A percentile compares a stretch with the other conserved stretches of the same genome.
phyloP scores from a whole-genome alignment of 495 filamentous ascomycete genomes.

The Sabuloglossum arenarium region DNA sequence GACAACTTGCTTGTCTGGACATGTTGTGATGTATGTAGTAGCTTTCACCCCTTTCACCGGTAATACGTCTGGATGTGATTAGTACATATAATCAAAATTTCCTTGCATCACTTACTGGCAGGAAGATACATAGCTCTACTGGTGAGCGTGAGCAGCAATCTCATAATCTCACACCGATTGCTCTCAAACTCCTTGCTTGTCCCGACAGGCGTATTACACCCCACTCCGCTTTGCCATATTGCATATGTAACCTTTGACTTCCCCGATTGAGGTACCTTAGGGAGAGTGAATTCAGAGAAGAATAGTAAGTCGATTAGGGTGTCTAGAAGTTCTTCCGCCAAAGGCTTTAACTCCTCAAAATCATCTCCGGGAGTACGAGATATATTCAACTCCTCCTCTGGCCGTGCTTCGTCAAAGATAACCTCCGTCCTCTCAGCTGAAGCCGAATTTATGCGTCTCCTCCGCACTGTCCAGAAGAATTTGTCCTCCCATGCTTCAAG shows the following conservation, averaged over 20 bases:
- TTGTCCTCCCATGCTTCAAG: constrained; percentile 73
- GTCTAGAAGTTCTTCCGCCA: constrained; percentile 88
- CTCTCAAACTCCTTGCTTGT: constrained; percentile 79
- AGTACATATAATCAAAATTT: constrained; percentile 4
- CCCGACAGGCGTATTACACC: constrained; percentile 74
- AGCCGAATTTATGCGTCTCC: constrained; percentile 32
- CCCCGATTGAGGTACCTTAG: constrained; percentile 31
- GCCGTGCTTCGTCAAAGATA: constrained; percentile 59
- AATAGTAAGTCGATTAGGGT: constrained; percentile 79
- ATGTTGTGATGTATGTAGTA: constrained; percentile 75
- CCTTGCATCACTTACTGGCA: constrained; percentile 30
- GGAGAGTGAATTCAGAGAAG: constrained; percentile 74
- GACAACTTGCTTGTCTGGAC: constrained; percentile 77
- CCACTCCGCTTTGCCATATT: constrained; percentile 96
- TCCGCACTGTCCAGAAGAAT: constrained; percentile 75
- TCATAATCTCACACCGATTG: constrained; percentile 77
- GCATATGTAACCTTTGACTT: constrained; percentile 74
- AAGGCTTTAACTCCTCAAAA: constrained; percentile 65
- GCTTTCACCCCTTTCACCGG: constrained; percentile 73
- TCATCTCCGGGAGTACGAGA: constrained; percentile 28
- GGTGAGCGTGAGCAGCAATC: constrained; percentile 65
- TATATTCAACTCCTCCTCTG: constrained; percentile 27
- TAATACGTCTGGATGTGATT: constrained; percentile 30
- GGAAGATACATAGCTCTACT: constrained; percentile 89
- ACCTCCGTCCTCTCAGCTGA: constrained; percentile 44